Evolutionary conservation across 139 green algal genomes (phyloP), one percentile per base, ranked within the genome.

Genomic region (Volvox reticuliferus): DNA sequence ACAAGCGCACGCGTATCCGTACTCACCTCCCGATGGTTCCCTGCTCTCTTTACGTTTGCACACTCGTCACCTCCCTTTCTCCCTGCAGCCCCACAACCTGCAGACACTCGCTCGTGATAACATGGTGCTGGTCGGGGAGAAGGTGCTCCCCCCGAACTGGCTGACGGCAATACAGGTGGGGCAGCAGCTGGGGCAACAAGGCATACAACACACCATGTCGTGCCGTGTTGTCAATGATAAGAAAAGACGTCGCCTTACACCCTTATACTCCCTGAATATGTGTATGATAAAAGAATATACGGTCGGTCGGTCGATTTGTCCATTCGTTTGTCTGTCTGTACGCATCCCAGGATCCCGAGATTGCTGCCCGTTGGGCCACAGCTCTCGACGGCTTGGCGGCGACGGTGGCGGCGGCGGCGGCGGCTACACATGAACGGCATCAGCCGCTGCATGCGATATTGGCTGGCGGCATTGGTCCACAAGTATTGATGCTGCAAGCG

Each of bases 71-170:
- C 44, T 55, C 44, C 14, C 32, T n/a, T n/a, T 13, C 3, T 24
- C 30, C 50, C 61, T 33, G 16, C 35, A 89, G 85, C 69, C 85
- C 37, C 18, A n/a, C 86, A 62, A 63, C 71, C 50, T 90, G 73
- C 50, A 36, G 12, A 12, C 12, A 12, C 20, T 83, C 12, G 44
- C 73, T 1, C 6, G 6, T 0, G 86, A 90, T 75, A 90, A 90
- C 86, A 75, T 83, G 73, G 50, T 83, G n/a, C 85, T 89, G 36
- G 73, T 69, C 37, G 86, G 44, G 19, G 86, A 90, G 50, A 75
- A 63, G 73, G 86, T 90, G 73, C 86, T 90, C 37, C 86, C 86
- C 17, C n/a, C 16, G 71, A 55, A 83, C 86, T 90, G 86, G 86
- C 86, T 90, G 71, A 50, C 86, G n/a, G 69, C 71, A 24, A 21